Conservation (phyloP, 768 basidiomycete species). For the Rhodosporidiobolus sp. region DNA sequence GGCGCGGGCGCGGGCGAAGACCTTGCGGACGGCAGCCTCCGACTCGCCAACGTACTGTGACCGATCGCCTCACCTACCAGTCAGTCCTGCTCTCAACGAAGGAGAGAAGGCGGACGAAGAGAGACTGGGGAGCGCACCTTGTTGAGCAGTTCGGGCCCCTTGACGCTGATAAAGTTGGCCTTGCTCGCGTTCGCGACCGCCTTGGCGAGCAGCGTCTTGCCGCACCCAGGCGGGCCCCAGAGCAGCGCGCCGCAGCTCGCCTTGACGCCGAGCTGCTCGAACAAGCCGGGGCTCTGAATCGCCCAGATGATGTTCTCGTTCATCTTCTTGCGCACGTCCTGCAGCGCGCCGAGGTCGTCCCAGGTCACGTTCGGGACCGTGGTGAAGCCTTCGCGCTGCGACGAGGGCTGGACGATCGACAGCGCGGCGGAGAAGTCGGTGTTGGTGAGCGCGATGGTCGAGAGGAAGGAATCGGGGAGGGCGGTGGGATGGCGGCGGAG, state of each 20-base stretch:
- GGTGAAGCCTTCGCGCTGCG: conserved; percentile 95
- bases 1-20: conserved; percentile 87
- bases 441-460: conserved; percentile 73
- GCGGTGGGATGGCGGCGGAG: conserved; percentile 80
- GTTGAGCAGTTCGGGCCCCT: conserved; percentile 93
- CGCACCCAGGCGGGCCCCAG: conserved; percentile 99
- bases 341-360: conserved; percentile 91
- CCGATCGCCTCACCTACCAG: neutral
- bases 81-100: conserved; percentile 5
- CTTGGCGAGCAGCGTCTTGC: conserved; percentile 95
- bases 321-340: conserved; percentile 77
- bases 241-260: conserved; percentile 88
- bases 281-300: conserved; percentile 81
- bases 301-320: conserved; percentile 98
- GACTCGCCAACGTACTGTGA: conserved; percentile 95
- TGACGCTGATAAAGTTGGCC: conserved; percentile 97
- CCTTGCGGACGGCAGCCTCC: conserved; percentile 88
- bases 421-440: conserved; percentile 77
- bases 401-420: conserved; percentile 87
- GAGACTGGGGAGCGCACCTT: conserved; percentile 60
- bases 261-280: conserved; percentile 80
- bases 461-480: conserved; percentile 71
- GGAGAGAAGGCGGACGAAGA: no score
- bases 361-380: conserved; percentile 94
- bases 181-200: conserved; percentile 93